Evolutionary conservation across 768 basidiomycete genomes (phyloP).

Genomic region (Steccherinum ochraceum): DNA sequence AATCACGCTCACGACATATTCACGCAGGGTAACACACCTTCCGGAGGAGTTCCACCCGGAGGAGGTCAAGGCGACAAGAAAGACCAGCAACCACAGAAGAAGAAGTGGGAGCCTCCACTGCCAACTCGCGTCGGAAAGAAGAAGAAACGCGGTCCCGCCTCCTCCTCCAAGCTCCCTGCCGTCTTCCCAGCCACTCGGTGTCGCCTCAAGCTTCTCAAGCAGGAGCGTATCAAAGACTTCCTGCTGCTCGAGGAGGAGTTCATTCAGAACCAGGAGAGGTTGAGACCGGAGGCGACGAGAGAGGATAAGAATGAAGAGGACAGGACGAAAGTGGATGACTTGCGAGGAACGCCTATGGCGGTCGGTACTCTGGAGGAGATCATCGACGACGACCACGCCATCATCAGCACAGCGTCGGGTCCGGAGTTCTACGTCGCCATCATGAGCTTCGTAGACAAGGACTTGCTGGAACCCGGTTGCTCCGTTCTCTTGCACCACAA

Average conservation of each 20-base stretch:
- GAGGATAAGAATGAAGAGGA: conserved; percentile 98
- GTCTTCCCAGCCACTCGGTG: conserved; percentile 95
- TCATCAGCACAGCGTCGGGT: conserved; percentile 89
- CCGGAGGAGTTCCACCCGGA: conserved; percentile 40
- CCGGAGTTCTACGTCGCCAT: conserved; percentile 97
- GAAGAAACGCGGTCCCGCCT: conserved; percentile 87
- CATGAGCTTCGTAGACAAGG: conserved; percentile 98
- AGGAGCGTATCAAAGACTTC: conserved; percentile 98
- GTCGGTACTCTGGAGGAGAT: conserved; percentile 98
- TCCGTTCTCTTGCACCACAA: conserved; percentile 95
- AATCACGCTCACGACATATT: background rate
- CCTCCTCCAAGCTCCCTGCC: conserved; percentile 85
- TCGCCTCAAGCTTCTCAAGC: conserved; percentile 89
- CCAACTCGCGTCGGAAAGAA: conserved; percentile 97
- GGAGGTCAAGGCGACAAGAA: conserved; percentile 40
- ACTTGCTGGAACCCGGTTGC: conserved; percentile 93
- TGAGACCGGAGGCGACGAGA: conserved; percentile 79
- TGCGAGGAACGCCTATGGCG: conserved; percentile 96
- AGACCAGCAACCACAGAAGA: conserved; percentile 55
- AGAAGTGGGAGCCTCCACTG: conserved; percentile 98
- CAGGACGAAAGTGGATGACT: conserved; percentile 85
- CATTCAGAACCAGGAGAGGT: conserved; percentile 83
- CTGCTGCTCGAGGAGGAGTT: conserved; percentile 94
- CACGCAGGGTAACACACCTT: conserved; percentile 68
- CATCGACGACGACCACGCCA: conserved; percentile 98